Evolutionary conservation across 2,329 filamentous ascomycete species (phyloP), one percentile per base, ranked within the genome.

Genomic region (Calonectria pseudoturangicola): DNA sequence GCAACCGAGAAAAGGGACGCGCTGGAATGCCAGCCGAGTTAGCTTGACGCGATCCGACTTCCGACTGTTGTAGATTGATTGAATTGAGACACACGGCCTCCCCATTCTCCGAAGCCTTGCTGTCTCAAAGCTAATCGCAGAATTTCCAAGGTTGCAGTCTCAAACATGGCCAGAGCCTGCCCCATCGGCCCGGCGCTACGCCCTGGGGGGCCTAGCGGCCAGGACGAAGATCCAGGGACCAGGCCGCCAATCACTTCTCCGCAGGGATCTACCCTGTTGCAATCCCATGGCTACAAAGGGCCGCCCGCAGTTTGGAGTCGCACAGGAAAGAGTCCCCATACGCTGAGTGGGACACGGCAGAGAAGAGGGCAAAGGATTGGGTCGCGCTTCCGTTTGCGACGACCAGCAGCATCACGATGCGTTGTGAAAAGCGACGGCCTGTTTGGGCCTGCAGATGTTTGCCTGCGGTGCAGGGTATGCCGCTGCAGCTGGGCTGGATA

Each of bases 231-330:
- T 36, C 56, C 56, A 63, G 56, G 56, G 45, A 69, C 56, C 56
- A 69, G 56, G 66, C 48, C 66, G 64, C 45, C 58, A 63, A 69
- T 63, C 56, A 56, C 33, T 50, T 54, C 45, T 25, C 56, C 56
- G 41, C 66, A 69, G 47, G 56, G 56, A 63, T 63, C 33, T 69
- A 27, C 56, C 66, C 45, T 63, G 66, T 50, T 63, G 27, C 28
- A 36, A 28, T 43, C 43, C 43, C 54, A 43, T 16, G 18, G 41
- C 47, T 41, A 12, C 39, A 30, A 28, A 25, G 43, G 51, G 21
- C 64, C 28, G 50, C 50, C 39, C 65, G 54, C 30, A 58, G 21
- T 39, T 58, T 58, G 21, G 21, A 39, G 54, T 58, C 12, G 54
- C 30, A 58, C 54, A 41, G n/a, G 33, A 25, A 25, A 30, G 33